These are phyloP conservation scores for Alternaria dauci DNA, from an alignment of 2,329 filamentous ascomycete genomes.

Conservation along the genomic window DNA sequence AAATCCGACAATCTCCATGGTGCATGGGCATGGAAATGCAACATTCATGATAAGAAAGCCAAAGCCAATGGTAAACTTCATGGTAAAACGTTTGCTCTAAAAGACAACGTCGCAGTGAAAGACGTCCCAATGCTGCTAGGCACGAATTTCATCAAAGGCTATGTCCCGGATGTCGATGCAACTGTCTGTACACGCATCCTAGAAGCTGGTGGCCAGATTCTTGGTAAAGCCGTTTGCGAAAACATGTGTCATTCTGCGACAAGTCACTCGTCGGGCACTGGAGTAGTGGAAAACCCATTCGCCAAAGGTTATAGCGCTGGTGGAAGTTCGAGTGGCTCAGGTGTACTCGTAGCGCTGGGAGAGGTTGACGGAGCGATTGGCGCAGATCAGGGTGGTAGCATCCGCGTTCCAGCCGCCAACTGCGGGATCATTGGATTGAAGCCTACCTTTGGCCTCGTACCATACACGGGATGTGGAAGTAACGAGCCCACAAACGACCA, in stretches of 20 bases:
- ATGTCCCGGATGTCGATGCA: constrained; percentile 32
- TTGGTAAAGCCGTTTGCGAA: constrained; percentile 46
- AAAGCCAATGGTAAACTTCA: constrained; percentile 42
- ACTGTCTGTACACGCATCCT: constrained; percentile 43
- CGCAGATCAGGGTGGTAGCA: constrained; percentile 60
- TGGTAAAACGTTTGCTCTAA: constrained; percentile 46
- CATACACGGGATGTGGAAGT: constrained; percentile 60
- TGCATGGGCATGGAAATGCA: constrained; percentile 57
- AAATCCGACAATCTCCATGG: constrained; percentile 49
- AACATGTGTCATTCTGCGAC: constrained; percentile 45
- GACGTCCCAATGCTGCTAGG: constrained; percentile 45
- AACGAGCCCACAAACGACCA: constrained; percentile 63
- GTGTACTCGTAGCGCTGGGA: constrained; percentile 56
- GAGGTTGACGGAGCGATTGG: constrained; percentile 58
- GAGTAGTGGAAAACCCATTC: constrained; percentile 58
- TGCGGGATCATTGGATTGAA: constrained; percentile 58
- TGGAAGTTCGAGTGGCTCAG: constrained; percentile 60
- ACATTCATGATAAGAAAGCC: constrained; percentile 42
- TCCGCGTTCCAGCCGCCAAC: constrained; percentile 55
- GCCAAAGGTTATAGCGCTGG: constrained; percentile 58
- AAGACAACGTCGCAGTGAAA: constrained; percentile 46
- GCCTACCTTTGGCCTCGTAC: constrained; percentile 62
- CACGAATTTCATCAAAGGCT: constrained; percentile 31
- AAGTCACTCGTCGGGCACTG: constrained; percentile 48
- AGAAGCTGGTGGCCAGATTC: constrained; percentile 37